Conservation (phyloP, 331 rosid genomes). For the Acacia concinna region DNA sequence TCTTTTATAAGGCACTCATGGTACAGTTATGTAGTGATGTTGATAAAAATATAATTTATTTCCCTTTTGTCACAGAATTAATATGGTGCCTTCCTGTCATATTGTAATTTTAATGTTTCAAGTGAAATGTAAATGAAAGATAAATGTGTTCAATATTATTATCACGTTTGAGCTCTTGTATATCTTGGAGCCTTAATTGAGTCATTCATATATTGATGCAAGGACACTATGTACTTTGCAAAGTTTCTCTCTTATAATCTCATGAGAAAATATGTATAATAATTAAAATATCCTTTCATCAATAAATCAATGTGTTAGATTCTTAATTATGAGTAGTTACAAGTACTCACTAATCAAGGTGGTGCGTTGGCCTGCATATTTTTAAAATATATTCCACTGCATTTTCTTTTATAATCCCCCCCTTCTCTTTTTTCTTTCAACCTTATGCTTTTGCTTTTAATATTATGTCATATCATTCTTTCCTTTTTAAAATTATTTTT, state of each 20-base stretch:
- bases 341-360: neutral
- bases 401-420: too few relatives aligned
- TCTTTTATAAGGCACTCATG: neutral
- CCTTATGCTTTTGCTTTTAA: too few relatives aligned
- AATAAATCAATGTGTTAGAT: neutral
- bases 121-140: neutral
- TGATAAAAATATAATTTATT: neutral
- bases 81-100: neutral
- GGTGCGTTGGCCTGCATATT: neutral
- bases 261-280: neutral
- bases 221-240: neutral
- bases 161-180: neutral
- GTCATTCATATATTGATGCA: neutral
- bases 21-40: neutral
- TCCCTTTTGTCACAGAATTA: conserved; percentile 12
- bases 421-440: too few relatives aligned
- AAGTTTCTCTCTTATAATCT: neutral
- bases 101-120: neutral
- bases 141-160: neutral
- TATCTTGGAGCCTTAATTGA: neutral
- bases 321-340: neutral
- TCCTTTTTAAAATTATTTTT: too few relatives aligned
- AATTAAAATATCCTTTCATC: neutral
- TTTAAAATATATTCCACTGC: too few relatives aligned
- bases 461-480: too few relatives aligned